These are phyloP conservation scores for Lepiota venenata DNA, from an alignment of 768 basidiomycete genomes.

Conservation along the genomic window DNA sequence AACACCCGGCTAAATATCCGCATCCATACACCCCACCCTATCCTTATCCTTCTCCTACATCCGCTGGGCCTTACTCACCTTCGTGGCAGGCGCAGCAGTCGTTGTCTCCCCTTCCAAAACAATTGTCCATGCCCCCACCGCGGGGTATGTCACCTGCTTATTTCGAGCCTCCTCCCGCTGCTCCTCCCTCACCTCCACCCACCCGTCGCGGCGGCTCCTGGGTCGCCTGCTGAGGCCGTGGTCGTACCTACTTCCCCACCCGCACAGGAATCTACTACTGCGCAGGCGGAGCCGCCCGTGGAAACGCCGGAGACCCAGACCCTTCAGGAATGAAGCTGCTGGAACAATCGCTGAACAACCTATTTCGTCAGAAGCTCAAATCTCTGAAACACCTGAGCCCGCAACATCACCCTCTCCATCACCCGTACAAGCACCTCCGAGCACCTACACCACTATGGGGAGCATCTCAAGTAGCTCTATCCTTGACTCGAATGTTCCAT, in stretches of 20 bases:
- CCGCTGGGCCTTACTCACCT: constrained; percentile 29
- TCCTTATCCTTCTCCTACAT: constrained; percentile 35
- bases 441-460: constrained; percentile 25
- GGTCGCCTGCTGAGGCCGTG: background rate
- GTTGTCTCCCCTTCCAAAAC: constrained; percentile 59
- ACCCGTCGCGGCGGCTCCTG: background rate
- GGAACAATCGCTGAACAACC: no score
- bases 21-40: constrained; percentile 30
- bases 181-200: constrained; percentile 3
- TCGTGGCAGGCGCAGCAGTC: constrained; percentile 37
- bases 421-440: constrained; percentile 9
- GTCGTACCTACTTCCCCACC: background rate
- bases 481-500: background rate
- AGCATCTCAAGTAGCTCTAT: constrained; percentile 18
- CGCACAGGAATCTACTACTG: background rate
- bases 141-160: constrained; percentile 6
- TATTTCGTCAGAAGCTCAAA: no score
- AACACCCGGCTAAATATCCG: constrained; percentile 26
- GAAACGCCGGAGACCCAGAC: background rate
- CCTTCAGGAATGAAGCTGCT: no score
- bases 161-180: constrained; percentile 7
- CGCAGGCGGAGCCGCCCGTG: background rate
- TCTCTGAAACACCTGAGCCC: no score
- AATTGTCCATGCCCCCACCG: constrained; percentile 47
- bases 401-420: background rate